A percentile compares a stretch with the other conserved stretches of the same genome.
These are phyloP conservation scores for Chalciporus pseudorubinellus DNA, from an alignment of 768 basidiomycete species.

Conservation along the genomic window DNA sequence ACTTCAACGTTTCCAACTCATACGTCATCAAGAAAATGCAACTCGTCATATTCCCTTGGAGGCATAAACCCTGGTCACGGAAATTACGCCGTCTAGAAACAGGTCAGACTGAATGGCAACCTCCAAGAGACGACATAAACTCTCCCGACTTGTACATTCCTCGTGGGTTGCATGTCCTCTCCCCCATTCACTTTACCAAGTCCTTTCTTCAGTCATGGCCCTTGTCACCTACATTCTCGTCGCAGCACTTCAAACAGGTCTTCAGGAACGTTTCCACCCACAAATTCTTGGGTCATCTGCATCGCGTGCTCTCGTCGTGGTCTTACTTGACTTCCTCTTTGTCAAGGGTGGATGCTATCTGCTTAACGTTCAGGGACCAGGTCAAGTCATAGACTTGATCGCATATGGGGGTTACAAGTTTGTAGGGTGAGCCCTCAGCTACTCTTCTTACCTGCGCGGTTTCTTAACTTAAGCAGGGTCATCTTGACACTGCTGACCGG, in stretches of 20 bases:
- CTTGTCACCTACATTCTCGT: constrained; percentile 94
- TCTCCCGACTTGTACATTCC: constrained; percentile 97
- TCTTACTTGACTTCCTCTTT: constrained; percentile 84
- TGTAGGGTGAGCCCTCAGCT: constrained; percentile 62
- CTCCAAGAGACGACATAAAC: constrained; percentile 93
- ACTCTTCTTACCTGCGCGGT: neutral
- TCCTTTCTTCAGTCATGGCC: constrained; percentile 71
- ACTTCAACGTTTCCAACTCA: constrained; percentile 94
- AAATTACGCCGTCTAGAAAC: constrained; percentile 63
- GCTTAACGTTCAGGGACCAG: constrained; percentile 75
- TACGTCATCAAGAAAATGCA: constrained; percentile 91
- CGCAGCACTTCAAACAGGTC: constrained; percentile 79
- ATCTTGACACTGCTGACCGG: constrained; percentile 76
- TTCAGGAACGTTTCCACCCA: constrained; percentile 82
- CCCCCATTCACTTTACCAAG: constrained; percentile 4
- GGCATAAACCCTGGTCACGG: constrained; percentile 84
- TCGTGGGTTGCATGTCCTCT: constrained; percentile 40
- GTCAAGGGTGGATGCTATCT: constrained; percentile 93
- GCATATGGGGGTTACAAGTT: constrained; percentile 98
- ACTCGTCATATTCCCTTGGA: constrained; percentile 93
- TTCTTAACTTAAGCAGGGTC: constrained; percentile 50
- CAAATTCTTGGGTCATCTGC: constrained; percentile 85
- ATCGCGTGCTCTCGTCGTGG: constrained; percentile 78
- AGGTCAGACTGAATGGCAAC: constrained; percentile 68
- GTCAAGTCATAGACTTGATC: constrained; percentile 75